phyloP scores from a whole-genome alignment of 306 rosid genomes.

The Vicia sativa region DNA sequence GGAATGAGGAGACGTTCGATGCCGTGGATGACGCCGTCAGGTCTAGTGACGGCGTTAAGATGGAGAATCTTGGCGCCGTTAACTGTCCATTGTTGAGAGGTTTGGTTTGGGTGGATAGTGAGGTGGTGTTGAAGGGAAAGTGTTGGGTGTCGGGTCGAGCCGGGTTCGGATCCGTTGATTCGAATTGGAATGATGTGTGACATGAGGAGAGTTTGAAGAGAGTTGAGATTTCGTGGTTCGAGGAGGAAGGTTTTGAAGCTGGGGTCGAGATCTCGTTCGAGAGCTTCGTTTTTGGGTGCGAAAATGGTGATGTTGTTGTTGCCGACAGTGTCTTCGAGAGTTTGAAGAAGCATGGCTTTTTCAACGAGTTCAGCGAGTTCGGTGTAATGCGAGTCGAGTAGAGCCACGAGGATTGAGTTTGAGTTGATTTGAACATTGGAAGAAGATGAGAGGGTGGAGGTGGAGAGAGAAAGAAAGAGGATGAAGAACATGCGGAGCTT shows the following conservation, averaged over 20 bases:
- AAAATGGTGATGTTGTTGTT: slow-evolving; percentile 69
- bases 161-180: slow-evolving; percentile 43
- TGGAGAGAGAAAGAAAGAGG: slow-evolving; percentile 11
- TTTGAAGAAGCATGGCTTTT: slow-evolving; percentile 67
- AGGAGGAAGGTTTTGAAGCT: slow-evolving; percentile 74
- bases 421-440: slow-evolving; percentile 58
- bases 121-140: slow-evolving; percentile 41
- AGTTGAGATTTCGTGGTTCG: slow-evolving; percentile 64
- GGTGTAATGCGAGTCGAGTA: slow-evolving; percentile 79
- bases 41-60: slow-evolving; percentile 55
- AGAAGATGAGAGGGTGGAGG: background rate
- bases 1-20: slow-evolving; percentile 67
- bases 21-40: slow-evolving; percentile 84
- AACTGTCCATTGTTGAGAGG: slow-evolving; percentile 44
- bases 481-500: slow-evolving; percentile 1
- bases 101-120: slow-evolving; percentile 29
- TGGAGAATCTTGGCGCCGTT: slow-evolving; percentile 50
- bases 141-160: slow-evolving; percentile 43
- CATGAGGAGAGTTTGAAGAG: slow-evolving; percentile 62
- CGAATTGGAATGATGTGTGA: slow-evolving; percentile 64
- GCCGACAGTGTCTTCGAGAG: slow-evolving; percentile 62
- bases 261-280: slow-evolving; percentile 70
- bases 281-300: slow-evolving; percentile 74
- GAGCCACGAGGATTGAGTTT: slow-evolving; percentile 74
- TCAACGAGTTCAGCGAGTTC: slow-evolving; percentile 73